Base-by-base conservation (phyloP, 2,329 filamentous ascomycete genomes). In the Rutstroemia sp. region DNA sequence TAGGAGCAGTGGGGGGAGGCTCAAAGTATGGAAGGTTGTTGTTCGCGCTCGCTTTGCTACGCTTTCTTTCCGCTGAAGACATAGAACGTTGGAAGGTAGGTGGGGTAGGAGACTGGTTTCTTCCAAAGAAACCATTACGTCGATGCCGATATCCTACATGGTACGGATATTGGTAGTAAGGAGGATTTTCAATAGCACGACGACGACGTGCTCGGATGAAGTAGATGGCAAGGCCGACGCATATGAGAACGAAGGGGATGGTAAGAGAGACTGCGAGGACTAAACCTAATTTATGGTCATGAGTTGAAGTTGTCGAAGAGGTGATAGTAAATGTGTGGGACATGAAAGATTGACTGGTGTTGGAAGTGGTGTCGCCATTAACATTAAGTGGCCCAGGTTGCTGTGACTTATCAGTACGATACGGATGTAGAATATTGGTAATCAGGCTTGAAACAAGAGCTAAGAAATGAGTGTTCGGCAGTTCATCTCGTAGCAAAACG, bases 231-330 rank as follows among this genome's bases (percentile, higher is more conserved):
- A 55, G 30, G 16, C 38, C 38, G 19, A 50, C 19, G 2, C 53
- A 55, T 30, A 55, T 45, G 19, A 55, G 17, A 16, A 55, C 16
- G 19, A 55, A 55, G 10, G 53, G 53, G 17, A 55, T 45, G 3
- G 53, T 55, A 8, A 51, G 27, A 21, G 53, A 55, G 4, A 51
- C n/a, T 5, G 53, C 46, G 38, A 55, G 53, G n/a, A 55, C 49
- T 4, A 55, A 39, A 10, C 25, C 47, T 10, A 55, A n/a, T 19
- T 55, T 51, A 16, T 51, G 53, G 21, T 50, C 46, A 38, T 51
- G 47, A 9, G 39, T 7, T n/a, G 14, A 34, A n/a, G 46, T 16
- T n/a, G 7, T 44, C 10, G 45, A 41, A 10, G 47, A 51, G 10
- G 47, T 55, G 9, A 55, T 27, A 23, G 50, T 55, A 6, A 55